A percentile compares a stretch with the other conserved stretches of the same genome.
These are phyloP conservation scores for Talaromyces adpressus DNA, from an alignment of 495 filamentous ascomycete species.

Conservation along the genomic window DNA sequence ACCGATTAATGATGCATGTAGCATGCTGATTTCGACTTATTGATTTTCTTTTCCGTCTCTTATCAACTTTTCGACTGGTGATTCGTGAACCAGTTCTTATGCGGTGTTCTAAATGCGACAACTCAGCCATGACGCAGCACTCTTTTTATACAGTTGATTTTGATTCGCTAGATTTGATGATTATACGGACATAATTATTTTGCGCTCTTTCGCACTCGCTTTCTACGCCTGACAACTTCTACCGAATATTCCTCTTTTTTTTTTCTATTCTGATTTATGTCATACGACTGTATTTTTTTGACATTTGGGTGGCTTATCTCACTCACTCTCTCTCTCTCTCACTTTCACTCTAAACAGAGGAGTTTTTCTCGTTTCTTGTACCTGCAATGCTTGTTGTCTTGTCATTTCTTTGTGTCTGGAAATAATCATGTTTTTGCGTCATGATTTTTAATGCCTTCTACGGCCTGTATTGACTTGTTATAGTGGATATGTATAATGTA, in stretches of 20 bases:
- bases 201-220: neutral
- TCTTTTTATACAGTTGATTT: constrained; percentile 6
- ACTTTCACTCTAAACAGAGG: neutral
- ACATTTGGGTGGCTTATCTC: constrained; percentile 3
- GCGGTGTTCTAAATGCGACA: neutral
- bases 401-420: neutral
- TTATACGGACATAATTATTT: constrained; percentile 10
- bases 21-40: neutral
- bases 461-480: neutral
- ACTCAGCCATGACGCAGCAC: neutral
- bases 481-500: constrained; percentile 10
- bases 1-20: constrained; percentile 3
- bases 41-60: neutral
- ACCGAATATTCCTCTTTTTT: neutral
- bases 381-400: neutral
- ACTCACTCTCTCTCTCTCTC: neutral
- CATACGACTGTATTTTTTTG: constrained; percentile 1
- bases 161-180: neutral
- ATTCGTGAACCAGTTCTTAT: neutral
- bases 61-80: neutral
- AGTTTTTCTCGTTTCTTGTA: neutral
- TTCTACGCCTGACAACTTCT: neutral
- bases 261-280: neutral
- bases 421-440: neutral
- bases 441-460: neutral